Conservation (phyloP, 1,284 basidiomycete species). For the Ceraceosorus guamensis region DNA sequence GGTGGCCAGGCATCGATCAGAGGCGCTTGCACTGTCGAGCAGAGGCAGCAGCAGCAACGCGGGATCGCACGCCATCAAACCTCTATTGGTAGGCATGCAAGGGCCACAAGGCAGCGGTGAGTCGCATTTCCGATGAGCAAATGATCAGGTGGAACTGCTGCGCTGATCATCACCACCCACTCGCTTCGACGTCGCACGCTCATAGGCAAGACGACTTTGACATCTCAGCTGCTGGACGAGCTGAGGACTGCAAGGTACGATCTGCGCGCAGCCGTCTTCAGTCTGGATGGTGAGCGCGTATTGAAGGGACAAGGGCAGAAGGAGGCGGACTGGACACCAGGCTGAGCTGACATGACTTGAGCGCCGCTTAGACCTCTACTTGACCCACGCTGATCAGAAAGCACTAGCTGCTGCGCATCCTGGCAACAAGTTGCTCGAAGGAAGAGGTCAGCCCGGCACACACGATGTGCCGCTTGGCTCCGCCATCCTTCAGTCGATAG, state of each 20-base stretch:
- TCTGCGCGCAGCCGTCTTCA: constrained; percentile 62
- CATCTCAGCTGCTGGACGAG: constrained; percentile 42
- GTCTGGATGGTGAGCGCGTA: constrained; percentile 56
- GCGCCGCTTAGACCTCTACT: constrained; percentile 61
- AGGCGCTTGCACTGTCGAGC: background rate
- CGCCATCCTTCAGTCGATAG: constrained; percentile 55
- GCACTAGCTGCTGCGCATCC: constrained; percentile 57
- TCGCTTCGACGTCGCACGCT: too few relatives aligned
- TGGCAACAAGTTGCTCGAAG: constrained; percentile 62
- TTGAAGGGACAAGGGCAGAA: too few relatives aligned
- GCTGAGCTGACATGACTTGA: background rate
- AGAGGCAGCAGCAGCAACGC: background rate
- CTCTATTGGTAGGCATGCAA: constrained; percentile 64
- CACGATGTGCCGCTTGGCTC: constrained; percentile 68
- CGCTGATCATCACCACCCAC: background rate
- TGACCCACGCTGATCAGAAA: constrained; percentile 59
- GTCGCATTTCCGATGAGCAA: constrained; percentile 1
- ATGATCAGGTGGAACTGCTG: background rate
- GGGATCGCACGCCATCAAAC: constrained; percentile 3
- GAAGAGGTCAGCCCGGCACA: constrained; percentile 78
- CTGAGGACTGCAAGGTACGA: constrained; percentile 50
- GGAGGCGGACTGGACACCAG: background rate
- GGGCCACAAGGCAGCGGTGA: constrained; percentile 61
- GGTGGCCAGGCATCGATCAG: background rate
- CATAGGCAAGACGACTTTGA: constrained; percentile 15